Evolutionary conservation across 345 rosid genomes (phyloP).

Genomic region (Populus tremula): DNA sequence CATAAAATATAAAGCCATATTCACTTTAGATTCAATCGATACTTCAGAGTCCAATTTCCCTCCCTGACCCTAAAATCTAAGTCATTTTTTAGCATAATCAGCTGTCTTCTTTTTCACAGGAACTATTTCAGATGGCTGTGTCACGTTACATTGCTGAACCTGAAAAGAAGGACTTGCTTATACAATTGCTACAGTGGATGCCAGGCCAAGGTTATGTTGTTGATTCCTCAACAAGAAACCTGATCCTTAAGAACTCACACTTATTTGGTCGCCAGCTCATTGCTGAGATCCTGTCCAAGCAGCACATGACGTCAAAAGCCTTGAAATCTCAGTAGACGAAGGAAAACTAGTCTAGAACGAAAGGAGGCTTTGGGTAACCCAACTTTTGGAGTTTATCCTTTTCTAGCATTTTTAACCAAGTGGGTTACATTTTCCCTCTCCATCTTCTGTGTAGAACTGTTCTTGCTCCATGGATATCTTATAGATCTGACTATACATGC

Average conservation of each 20-base stretch:
- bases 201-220: slow-evolving; percentile 73
- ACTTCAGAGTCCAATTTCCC: background rate
- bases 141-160: slow-evolving; percentile 52
- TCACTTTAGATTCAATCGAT: too few species aligned
- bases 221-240: slow-evolving; percentile 68
- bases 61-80: background rate
- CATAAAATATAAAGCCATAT: too few species aligned
- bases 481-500: too few species aligned
- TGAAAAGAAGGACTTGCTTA: slow-evolving; percentile 77
- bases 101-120: slow-evolving; percentile 34
- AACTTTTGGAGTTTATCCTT: background rate
- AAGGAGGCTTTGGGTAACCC: background rate
- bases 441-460: background rate
- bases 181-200: slow-evolving; percentile 87
- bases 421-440: background rate
- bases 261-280: slow-evolving; percentile 63
- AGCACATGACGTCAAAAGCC: slow-evolving; percentile 45
- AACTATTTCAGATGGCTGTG: slow-evolving; percentile 53
- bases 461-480: too few species aligned
- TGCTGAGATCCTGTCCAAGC: slow-evolving; percentile 68
- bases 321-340: slow-evolving; percentile 27
- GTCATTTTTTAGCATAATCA: background rate
- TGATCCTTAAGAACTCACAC: slow-evolving; percentile 67
- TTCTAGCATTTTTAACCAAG: background rate
- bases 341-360: background rate